phyloP scores from a whole-genome alignment of 2,329 filamentous ascomycete genomes.

The Myriosclerotinia scirpicola region DNA sequence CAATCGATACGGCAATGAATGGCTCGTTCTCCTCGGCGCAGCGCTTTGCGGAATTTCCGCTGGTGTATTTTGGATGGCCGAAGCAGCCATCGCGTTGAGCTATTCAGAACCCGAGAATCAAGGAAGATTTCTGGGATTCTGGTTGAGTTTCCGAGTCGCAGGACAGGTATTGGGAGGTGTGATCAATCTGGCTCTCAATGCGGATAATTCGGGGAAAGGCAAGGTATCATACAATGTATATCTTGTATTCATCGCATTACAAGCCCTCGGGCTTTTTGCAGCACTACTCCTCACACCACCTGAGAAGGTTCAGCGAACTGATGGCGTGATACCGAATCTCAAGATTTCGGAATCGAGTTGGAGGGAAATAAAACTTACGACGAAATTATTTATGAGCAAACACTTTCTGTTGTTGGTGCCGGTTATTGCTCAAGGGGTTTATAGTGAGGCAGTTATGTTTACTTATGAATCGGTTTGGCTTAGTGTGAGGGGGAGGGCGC shows the following conservation, averaged over 20 bases:
- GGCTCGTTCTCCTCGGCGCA: constrained; percentile 62
- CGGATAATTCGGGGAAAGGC: constrained; percentile 55
- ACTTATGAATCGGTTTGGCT: constrained; percentile 70
- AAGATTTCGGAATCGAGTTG: constrained; percentile 56
- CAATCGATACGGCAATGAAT: constrained; percentile 67
- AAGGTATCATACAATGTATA: constrained; percentile 70
- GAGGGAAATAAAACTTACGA: constrained; percentile 60
- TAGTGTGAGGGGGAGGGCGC: constrained; percentile 64
- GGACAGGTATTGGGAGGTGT: constrained; percentile 72
- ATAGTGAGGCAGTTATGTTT: constrained; percentile 70
- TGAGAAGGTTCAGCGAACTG: constrained; percentile 60
- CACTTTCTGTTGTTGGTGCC: constrained; percentile 64
- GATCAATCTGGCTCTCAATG: constrained; percentile 68
- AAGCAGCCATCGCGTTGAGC: constrained; percentile 69
- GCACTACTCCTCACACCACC: constrained; percentile 63
- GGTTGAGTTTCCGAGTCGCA: constrained; percentile 58
- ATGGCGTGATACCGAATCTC: constrained; percentile 62
- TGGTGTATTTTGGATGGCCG: constrained; percentile 74
- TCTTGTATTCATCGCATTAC: constrained; percentile 68
- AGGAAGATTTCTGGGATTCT: constrained; percentile 65
- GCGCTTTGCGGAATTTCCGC: constrained; percentile 45
- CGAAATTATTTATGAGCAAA: constrained; percentile 57
- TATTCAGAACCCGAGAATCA: constrained; percentile 71
- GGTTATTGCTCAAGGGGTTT: constrained; percentile 70
- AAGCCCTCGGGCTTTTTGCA: constrained; percentile 63